phyloP scores from a whole-genome alignment of 768 basidiomycete species.

The Cystobasidium onofrii region DNA sequence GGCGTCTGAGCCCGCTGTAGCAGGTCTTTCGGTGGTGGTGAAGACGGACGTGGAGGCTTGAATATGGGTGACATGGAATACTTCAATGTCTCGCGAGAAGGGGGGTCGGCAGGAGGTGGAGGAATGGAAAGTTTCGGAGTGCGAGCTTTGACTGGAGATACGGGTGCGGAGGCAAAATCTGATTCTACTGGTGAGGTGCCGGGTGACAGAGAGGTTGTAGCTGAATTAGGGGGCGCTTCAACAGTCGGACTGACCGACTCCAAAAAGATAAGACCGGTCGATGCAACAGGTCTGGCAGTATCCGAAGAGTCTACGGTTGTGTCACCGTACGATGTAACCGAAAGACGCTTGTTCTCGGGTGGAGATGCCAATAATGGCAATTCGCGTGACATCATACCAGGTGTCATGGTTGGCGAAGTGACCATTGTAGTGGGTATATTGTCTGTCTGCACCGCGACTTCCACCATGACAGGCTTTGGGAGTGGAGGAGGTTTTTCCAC shows the following conservation, averaged over 20 bases:
- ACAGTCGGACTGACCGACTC: conserved; percentile 3
- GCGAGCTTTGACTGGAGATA: conserved; percentile 11
- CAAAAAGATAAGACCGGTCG: conserved; percentile 24
- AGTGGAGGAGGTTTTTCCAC: background rate
- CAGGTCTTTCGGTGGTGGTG: conserved; percentile 85
- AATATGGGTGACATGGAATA: conserved; percentile 15
- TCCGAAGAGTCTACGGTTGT: background rate
- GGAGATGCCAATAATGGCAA: background rate
- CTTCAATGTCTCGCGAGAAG: conserved; percentile 17
- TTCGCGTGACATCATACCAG: background rate
- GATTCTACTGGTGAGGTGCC: background rate
- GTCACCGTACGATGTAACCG: conserved; percentile 5
- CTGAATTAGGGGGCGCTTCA: background rate
- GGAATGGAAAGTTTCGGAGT: conserved; percentile 32
- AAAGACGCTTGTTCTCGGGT: background rate
- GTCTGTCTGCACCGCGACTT: conserved; percentile 24
- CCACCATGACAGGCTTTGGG: conserved; percentile 15
- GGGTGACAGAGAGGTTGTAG: background rate
- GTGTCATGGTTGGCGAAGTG: background rate
- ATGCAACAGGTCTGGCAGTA: background rate
- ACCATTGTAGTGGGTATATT: background rate
- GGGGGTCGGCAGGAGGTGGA: conserved; percentile 29
- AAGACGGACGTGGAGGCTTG: conserved; percentile 71
- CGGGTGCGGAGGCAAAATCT: background rate
- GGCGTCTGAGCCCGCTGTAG: conserved; percentile 64